Base-by-base conservation (phyloP, 345 rosid species). In the Moringa oleifera region DNA sequence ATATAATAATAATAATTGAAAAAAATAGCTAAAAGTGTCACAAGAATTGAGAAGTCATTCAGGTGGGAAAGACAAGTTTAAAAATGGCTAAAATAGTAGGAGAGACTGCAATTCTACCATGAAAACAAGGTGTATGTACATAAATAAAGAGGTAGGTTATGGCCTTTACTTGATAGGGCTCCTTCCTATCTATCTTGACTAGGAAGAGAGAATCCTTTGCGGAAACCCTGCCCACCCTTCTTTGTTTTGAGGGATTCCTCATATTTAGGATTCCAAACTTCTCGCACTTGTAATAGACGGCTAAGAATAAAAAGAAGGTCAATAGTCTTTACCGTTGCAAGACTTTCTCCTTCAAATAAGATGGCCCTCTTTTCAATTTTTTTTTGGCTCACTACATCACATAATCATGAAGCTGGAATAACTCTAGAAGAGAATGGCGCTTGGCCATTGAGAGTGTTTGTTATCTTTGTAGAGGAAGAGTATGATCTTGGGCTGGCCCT, bases 201-300 rank as follows among this genome's bases (percentile, higher is more conserved):
- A 31, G 61, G 61, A 57, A 25, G 61, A 57, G 61, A 45, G 61
- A 45, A 57, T 2, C 61, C 46, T 45, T 57, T 57, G 11, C 20
- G 61, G 45, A 57, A 57, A 45, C 61, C 61, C 45, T 31, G 61
- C 61, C 46, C 61, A 20, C 61, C 45, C 61, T 57, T 57, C 61
- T 57, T 18, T 57, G 25, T 57, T 57, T 25, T 57, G 45, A 33
- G 37, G 37, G 37, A 33, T 53, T 16, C 57, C 57, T 53, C 25
- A 13, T 51, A 51, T 51, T 53, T 53, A 53, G 23, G 57, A 23
- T 53, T 53, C 20, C 24, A 20, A 16, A 16, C 25, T 57, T 57
- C 37, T 18, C 60, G 37, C 4, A 57, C 41, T 57, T 36, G 5
- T 57, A 57, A 57, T 28, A 57, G 60, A 57, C 41, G 41, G 60